These are phyloP conservation scores for Artomyces pyxidatus DNA, from an alignment of 768 basidiomycete genomes.

Conservation along the genomic window DNA sequence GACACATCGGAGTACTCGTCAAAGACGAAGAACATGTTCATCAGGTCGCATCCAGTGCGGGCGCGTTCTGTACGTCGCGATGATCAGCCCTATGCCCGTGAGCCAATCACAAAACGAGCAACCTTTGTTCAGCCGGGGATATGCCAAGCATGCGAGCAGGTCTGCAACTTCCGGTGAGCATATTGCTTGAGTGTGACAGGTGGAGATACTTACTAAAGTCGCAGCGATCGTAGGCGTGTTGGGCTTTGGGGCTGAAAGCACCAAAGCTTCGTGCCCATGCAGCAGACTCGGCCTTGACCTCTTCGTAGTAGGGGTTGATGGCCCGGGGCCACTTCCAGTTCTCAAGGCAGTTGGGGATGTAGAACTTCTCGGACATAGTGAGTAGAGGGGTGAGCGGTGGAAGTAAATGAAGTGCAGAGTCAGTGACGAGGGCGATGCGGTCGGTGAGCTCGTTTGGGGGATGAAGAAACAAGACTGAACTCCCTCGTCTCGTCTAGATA, in stretches of 20 bases:
- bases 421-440: no score
- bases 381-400: neutral
- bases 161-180: constrained; percentile 8
- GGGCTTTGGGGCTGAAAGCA: constrained; percentile 17
- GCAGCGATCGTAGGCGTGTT: constrained; percentile 18
- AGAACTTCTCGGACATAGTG: constrained; percentile 7
- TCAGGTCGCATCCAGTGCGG: constrained; percentile 19
- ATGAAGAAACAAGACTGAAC: no score
- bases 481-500: no score
- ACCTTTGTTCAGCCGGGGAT: constrained; percentile 15
- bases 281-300: constrained; percentile 16
- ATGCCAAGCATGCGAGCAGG: constrained; percentile 19
- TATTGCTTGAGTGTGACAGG: neutral
- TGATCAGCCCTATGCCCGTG: neutral
- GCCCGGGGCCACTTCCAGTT: constrained; percentile 20
- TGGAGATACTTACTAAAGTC: constrained; percentile 16
- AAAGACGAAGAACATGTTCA: constrained; percentile 21
- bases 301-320: constrained; percentile 17
- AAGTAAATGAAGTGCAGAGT: neutral
- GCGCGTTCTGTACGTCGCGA: constrained; percentile 4
- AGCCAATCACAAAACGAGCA: neutral
- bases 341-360: constrained; percentile 12
- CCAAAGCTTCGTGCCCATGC: constrained; percentile 18
- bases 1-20: constrained; percentile 20
- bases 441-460: no score